Evolutionary conservation across 129 eudicot species (phyloP), one percentile per base, ranked within the genome.

Genomic region (Chrysanthemum lavandulifolium): DNA sequence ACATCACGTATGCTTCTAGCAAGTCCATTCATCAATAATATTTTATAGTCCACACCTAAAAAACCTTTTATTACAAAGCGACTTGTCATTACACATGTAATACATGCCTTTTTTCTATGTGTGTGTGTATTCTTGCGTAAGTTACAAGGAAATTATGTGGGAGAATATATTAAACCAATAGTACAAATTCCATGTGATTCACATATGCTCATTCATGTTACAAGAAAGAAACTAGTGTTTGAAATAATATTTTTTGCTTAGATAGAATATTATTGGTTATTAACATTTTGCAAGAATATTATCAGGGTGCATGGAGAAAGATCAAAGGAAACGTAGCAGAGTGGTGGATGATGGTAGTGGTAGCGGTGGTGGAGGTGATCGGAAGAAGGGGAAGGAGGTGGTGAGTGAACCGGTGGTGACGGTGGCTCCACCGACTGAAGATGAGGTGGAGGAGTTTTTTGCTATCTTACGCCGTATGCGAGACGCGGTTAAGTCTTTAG

Each of bases 391-490:
- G 55, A 72, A 60, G 45, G 55, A 49, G 45, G 49, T 68, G 10
- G 76, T 43, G 66, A 59, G 8, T 4, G 76, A 43, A 19, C 63
- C 67, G 75, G 67, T 62, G 67, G 75, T 73, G 74, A 83, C 43
- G 75, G 85, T 72, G 69, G 61, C 79, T 11, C 53, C 79, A 4
- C 89, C 89, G 62, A 69, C 86, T 55, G 89, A 85, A 25, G 89
- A 82, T 45, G 89, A 85, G 78, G 88, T 86, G 78, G 88, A 86
- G 9, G 91, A 83, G 43, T 86, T 86, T 50, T 83, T 83, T 52
- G 81, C 88, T 2, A 86, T 86, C 21, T 65, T 83, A 48, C 83
- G 88, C 55, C 83, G 87, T 75, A 76, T 83, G 87, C 66, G 67
- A 53, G 82, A 72, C 59, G 87, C 86, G 57, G 72, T 76, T 8